phyloP scores from a whole-genome alignment of 805 yeast genomes.

The Metschnikowia gruessii region DNA sequence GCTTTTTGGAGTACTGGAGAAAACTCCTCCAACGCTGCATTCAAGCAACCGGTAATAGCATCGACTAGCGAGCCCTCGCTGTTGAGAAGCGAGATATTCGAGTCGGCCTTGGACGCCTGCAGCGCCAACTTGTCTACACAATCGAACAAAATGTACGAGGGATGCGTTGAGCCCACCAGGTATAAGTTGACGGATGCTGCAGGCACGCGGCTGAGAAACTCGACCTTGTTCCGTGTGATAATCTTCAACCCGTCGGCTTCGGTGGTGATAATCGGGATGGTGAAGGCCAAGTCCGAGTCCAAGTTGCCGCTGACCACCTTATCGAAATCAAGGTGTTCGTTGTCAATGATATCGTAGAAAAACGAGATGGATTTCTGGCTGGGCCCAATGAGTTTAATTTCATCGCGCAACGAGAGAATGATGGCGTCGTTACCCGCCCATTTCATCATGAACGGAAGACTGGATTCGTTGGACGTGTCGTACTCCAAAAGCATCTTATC shows the following conservation, averaged over 20 bases:
- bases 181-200: conserved; percentile 58
- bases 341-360: conserved; percentile 40
- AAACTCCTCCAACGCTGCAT: conserved; percentile 75
- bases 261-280: conserved; percentile 44
- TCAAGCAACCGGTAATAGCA: conserved; percentile 71
- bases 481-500: conserved; percentile 43
- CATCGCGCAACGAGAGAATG: conserved; percentile 59
- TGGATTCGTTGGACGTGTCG: conserved; percentile 38
- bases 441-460: conserved; percentile 46
- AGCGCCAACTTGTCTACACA: conserved; percentile 58
- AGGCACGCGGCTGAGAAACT: conserved; percentile 63
- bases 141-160: conserved; percentile 80
- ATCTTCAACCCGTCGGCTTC: conserved; percentile 71
- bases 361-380: conserved; percentile 55
- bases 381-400: conserved; percentile 69
- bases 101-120: conserved; percentile 79
- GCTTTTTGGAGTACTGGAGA: conserved; percentile 78
- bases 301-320: conserved; percentile 14
- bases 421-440: conserved; percentile 93
- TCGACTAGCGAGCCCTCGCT: conserved; percentile 41
- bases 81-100: conserved; percentile 57
- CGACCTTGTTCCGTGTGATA: conserved; percentile 54
- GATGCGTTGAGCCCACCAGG: conserved; percentile 77
- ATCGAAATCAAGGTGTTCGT: conserved; percentile 32
- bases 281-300: conserved; percentile 24